phyloP scores from a whole-genome alignment of 2,329 filamentous ascomycete genomes.

The Phaeophleospora eucalypticola region DNA sequence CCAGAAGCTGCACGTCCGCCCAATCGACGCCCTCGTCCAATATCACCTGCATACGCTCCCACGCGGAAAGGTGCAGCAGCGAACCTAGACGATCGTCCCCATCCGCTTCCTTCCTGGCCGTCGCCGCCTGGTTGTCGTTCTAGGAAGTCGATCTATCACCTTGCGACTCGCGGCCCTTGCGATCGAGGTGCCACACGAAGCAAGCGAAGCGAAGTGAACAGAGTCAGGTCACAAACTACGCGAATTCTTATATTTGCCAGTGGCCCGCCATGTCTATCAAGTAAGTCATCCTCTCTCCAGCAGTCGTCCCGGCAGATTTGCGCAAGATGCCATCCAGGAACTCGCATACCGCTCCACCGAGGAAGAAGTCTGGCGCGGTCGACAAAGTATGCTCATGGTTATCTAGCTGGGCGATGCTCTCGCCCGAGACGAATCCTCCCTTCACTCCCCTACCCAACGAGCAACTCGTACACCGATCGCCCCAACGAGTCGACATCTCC shows the following conservation, averaged over 20 bases:
- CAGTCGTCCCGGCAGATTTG: too few relatives aligned
- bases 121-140: neutral
- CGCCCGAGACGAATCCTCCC: constrained; percentile 49
- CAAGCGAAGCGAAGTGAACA: neutral
- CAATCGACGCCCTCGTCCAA: neutral
- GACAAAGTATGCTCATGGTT: constrained; percentile 10
- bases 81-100: neutral
- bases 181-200: neutral
- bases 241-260: neutral
- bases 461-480: constrained; percentile 73
- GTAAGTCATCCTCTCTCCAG: constrained; percentile 14
- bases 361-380: constrained; percentile 4
- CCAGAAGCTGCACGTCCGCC: neutral
- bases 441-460: constrained; percentile 85
- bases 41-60: neutral
- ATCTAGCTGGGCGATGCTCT: constrained; percentile 86
- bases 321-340: too few relatives aligned
- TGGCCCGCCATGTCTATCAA: constrained; percentile 24
- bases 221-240: neutral
- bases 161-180: neutral
- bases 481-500: constrained; percentile 71
- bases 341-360: too few relatives aligned
- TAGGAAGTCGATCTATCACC: neutral
- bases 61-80: neutral
- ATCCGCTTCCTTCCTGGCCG: neutral